Percentiles rank a stretch among this genome's conserved stretches.
Conservation (phyloP, 2,329 filamentous ascomycete species). For the Tolypocladium cylindrosporum region DNA sequence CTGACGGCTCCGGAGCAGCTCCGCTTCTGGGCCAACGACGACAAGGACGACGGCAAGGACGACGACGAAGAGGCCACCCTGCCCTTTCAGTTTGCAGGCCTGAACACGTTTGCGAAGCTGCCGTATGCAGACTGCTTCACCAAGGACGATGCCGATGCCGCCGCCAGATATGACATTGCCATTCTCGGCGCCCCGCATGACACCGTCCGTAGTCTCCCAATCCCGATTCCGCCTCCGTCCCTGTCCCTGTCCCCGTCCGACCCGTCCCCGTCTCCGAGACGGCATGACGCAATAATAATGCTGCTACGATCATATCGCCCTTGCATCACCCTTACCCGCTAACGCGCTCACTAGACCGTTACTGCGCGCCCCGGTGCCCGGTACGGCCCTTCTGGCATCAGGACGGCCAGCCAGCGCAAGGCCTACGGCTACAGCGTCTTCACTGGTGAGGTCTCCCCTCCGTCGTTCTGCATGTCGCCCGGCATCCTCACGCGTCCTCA, state of each 20-base stretch:
- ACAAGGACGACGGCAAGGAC: background rate
- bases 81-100: background rate
- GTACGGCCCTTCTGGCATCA: conserved; percentile 75
- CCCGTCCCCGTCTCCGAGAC: background rate
- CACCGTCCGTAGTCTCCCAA: conserved; percentile 9
- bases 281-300: background rate
- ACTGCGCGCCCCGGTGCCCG: conserved; percentile 31
- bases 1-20: background rate
- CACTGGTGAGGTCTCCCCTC: background rate
- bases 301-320: too few relatives aligned
- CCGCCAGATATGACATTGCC: conserved; percentile 15
- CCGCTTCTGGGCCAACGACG: background rate
- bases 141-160: conserved; percentile 2
- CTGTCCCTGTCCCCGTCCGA: background rate
- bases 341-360: conserved; percentile 5
- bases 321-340: background rate
- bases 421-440: conserved; percentile 11
- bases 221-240: background rate
- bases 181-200: conserved; percentile 19
- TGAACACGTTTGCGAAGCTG: conserved; percentile 14
- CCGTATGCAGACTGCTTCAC: conserved; percentile 15
- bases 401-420: conserved; percentile 62
- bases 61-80: background rate
- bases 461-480: background rate
- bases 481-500: background rate